A percentile compares a stretch with the other conserved stretches of the same genome.
Evolutionary conservation across 2,329 filamentous ascomycete species (phyloP).

Genomic region (Madurella mycetomatis): DNA sequence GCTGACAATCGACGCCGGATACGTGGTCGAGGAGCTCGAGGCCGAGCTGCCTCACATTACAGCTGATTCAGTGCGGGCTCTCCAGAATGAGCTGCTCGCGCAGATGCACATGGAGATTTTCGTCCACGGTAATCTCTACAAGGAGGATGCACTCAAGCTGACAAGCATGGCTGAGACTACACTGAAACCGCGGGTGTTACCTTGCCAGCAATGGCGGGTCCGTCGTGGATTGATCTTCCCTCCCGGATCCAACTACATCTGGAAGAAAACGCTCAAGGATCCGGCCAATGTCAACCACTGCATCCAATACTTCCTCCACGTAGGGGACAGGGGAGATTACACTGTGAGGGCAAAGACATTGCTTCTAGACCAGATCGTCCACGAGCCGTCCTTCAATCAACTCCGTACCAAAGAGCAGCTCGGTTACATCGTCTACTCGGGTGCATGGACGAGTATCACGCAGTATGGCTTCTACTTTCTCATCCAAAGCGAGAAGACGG

Average conservation of each 20-base stretch:
- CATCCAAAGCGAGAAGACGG: slow-evolving; percentile 86
- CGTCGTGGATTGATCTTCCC: slow-evolving; percentile 73
- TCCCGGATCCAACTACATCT: slow-evolving; percentile 76
- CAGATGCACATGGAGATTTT: slow-evolving; percentile 86
- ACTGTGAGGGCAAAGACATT: slow-evolving; percentile 68
- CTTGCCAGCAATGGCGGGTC: slow-evolving; percentile 74
- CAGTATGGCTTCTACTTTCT: slow-evolving; percentile 84
- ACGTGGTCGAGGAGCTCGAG: slow-evolving; percentile 73
- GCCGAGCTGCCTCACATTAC: slow-evolving; percentile 72
- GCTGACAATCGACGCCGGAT: slow-evolving; percentile 71
- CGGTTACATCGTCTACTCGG: slow-evolving; percentile 92
- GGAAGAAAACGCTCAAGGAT: slow-evolving; percentile 75
- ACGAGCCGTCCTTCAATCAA: slow-evolving; percentile 92
- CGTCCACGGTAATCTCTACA: slow-evolving; percentile 88
- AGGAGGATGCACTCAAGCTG: slow-evolving; percentile 83
- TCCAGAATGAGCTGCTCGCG: slow-evolving; percentile 73
- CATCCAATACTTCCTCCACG: slow-evolving; percentile 71
- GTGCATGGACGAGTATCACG: slow-evolving; percentile 64
- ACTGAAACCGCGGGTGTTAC: slow-evolving; percentile 68
- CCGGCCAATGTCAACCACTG: slow-evolving; percentile 86
- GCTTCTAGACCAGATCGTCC: slow-evolving; percentile 81
- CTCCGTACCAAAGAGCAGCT: slow-evolving; percentile 95
- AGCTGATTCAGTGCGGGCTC: slow-evolving; percentile 67
- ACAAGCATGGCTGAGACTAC: slow-evolving; percentile 77
- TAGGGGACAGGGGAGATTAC: slow-evolving; percentile 67